Conservation (phyloP, 805 yeast species). For the Nakazawaea wickerhamii region DNA sequence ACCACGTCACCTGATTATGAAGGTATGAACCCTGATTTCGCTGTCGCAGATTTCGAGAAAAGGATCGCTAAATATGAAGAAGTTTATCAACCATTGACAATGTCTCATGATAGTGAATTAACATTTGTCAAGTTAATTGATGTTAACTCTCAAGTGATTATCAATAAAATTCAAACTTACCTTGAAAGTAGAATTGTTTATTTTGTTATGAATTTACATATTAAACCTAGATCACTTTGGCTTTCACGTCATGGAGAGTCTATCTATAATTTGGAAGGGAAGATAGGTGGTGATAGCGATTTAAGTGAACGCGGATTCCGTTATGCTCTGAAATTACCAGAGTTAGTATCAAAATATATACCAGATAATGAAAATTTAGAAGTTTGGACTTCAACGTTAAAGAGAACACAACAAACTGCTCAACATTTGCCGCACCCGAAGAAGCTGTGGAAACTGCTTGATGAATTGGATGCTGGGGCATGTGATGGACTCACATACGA, state of each 20-base stretch:
- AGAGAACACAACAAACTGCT: slow-evolving; percentile 91
- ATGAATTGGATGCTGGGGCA: slow-evolving; percentile 95
- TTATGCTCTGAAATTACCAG: slow-evolving; percentile 79
- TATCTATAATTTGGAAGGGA: slow-evolving; percentile 84
- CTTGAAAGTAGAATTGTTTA: slow-evolving; percentile 90
- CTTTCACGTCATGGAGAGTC: slow-evolving; percentile 95
- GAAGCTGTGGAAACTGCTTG: slow-evolving; percentile 93
- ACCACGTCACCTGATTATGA: slow-evolving; percentile 80
- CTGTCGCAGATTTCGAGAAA: slow-evolving; percentile 63
- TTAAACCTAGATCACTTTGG: slow-evolving; percentile 90
- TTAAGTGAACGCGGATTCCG: slow-evolving; percentile 78
- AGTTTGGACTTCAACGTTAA: slow-evolving; percentile 93
- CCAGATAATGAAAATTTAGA: slow-evolving; percentile 65
- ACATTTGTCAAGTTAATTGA: slow-evolving; percentile 87
- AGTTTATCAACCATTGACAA: slow-evolving; percentile 71
- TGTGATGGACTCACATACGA: slow-evolving; percentile 97
- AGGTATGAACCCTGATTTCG: slow-evolving; percentile 63
- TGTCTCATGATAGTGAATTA: slow-evolving; percentile 50
- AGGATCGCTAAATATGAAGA: slow-evolving; percentile 72
- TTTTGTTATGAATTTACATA: slow-evolving; percentile 92
- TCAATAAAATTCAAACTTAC: slow-evolving; percentile 83
- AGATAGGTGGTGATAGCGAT: slow-evolving; percentile 92
- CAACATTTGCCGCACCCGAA: slow-evolving; percentile 73
- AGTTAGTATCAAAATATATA: slow-evolving; percentile 58
- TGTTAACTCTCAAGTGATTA: slow-evolving; percentile 81